Evolutionary conservation across 805 yeast genomes (phyloP), one percentile per base, ranked within the genome.

Genomic region (Zygoascus ofunaensis): DNA sequence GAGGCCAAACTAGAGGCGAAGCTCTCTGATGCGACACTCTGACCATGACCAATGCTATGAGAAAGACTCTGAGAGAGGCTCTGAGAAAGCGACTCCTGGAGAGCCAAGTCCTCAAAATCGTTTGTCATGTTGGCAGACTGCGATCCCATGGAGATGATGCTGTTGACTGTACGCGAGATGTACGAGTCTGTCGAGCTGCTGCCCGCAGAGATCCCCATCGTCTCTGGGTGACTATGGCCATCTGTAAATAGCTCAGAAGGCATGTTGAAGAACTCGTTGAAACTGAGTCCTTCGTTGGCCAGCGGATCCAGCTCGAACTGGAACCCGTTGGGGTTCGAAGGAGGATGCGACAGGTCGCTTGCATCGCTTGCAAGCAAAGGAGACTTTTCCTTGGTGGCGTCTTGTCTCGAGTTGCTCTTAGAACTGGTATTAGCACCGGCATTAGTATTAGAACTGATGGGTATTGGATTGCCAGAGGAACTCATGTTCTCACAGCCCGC

Each of bases 261-360:
- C 5, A 44, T 23, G 23, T 37, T 24, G 43, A 48, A 46, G 33
- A 41, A 47, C 36, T 51, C 52, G 18, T 39, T 43, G 41, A 39
- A 46, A 19, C 44, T 28, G 20, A 71, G 66, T 3, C 74, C 76
- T 43, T 74, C 79, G 44, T 68, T 65, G 0, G 76, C 75, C 48
- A 72, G 55, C 4, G 76, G 75, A 46, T 71, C 74, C 28, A 72
- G 60, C 39, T 65, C 51, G 49, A 73, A 73, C 37, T 59, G 57
- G 39, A 61, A 62, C 17, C 51, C 58, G 18, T 50, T 48, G 30
- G 30, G 12, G 12, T 26, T 26, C 10, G 30, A 26, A 8, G 30
- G 30, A 12, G 7, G 10, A 8, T 7, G 7, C 12, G 7, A 8
- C 7, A 26, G 7, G 30, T 26, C 30, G 12, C 12, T 26, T 26